Percentiles rank a stretch among this genome's conserved stretches.
Conservation (phyloP, 306 rosid species). For the Prosopis cineraria region DNA sequence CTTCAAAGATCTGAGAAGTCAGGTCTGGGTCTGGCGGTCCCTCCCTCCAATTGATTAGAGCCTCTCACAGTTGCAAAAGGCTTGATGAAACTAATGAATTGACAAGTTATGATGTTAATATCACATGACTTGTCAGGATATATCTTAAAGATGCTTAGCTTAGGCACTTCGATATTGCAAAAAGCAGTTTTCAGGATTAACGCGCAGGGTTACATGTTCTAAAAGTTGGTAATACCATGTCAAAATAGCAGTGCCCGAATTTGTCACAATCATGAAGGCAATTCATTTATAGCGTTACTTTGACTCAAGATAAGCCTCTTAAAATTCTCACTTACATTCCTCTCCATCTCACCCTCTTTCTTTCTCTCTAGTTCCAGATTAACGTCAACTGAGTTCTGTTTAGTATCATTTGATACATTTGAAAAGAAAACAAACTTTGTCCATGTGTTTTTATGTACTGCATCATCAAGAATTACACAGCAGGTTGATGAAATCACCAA, state of each 20-base stretch:
- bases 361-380: neutral
- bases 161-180: constrained; percentile 12
- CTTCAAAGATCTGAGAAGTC: constrained; percentile 3
- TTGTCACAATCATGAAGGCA: neutral
- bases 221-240: neutral
- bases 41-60: constrained; percentile 22
- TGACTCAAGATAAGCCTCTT: neutral
- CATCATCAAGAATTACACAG: neutral
- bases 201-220: neutral
- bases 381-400: neutral
- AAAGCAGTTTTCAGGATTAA: constrained; percentile 14
- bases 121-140: constrained; percentile 12
- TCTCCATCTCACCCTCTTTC: neutral
- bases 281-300: neutral
- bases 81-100: neutral
- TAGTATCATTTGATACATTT: neutral
- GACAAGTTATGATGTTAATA: constrained; percentile 22
- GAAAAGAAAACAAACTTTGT: neutral
- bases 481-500: neutral
- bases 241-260: constrained; percentile 1
- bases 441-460: neutral
- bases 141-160: neutral
- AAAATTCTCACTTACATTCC: neutral
- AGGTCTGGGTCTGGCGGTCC: constrained; percentile 12
- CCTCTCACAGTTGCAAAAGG: constrained; percentile 15